Base-by-base conservation (phyloP, 345 rosid genomes). In the Heritiera littoralis region DNA sequence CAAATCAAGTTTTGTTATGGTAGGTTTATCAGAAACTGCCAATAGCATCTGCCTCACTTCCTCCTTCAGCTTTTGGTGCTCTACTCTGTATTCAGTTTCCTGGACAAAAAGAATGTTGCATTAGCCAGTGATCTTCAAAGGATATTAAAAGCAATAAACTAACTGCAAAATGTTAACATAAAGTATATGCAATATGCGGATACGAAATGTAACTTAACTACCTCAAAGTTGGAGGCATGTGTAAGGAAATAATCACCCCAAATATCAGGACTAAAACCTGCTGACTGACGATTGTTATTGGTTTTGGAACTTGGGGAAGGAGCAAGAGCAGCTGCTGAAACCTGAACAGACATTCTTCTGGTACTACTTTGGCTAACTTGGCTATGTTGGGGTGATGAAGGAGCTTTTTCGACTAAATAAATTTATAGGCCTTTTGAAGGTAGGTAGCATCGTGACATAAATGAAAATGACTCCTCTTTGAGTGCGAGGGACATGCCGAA, bases 41-140 rank as follows among this genome's bases (percentile, higher is more conserved):
- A 17, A 18, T 18, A 81, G 43, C 84, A 70, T 81, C 58, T 2
- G 38, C 48, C 43, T 81, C 61, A 76, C 78, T 59, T 86, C 68
- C 38, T 69, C 78, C 76, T 78, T 80, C 11, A 82, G 68, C 43
- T 72, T 71, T 43, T 75, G 51, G n/a, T 75, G 71, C 77, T 84
- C 72, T 32, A 32, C 30, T 30, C 2, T 28, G 51, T 67, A 41
- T 52, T 51, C 41, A 20, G 1, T 6, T 45, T 54, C 61, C 67
- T 15, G 23, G 12, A 15, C 0, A 60, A 40, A 40, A 40, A 3
- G 43, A 40, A 4, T n/a, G n/a, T n/a, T n/a, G n/a, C n/a, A n/a
- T n/a, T n/a, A 40, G 43, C 43, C 4, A 2, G 6, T 40, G 6
- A 5, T 40, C 43, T 40, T 40, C 43, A 40, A 40, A 2, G 43